Conservation (phyloP, 345 rosid genomes). For the Crucihimalaya himalaica region DNA sequence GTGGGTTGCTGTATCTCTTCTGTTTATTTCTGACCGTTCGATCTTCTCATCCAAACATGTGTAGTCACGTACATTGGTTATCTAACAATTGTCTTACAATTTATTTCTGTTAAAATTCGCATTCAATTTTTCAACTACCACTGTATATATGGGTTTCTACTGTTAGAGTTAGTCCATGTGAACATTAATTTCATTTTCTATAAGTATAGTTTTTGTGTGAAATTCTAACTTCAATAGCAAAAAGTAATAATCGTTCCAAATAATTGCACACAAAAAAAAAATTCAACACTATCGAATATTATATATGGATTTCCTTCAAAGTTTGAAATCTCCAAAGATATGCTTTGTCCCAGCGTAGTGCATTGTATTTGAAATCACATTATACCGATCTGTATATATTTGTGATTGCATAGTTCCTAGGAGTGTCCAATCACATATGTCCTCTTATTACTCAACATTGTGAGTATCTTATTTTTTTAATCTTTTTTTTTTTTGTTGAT, state of each 20-base stretch:
- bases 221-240: not conserved
- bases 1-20: slow-evolving; percentile 30
- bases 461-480: too few relatives aligned
- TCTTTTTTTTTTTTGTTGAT: too few relatives aligned
- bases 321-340: slow-evolving; percentile 27
- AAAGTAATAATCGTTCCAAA: not conserved
- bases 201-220: not conserved
- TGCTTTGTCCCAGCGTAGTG: slow-evolving; percentile 18
- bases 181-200: not conserved
- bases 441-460: not conserved
- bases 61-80: slow-evolving; percentile 13
- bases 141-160: not conserved
- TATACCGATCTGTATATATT: not conserved
- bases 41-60: slow-evolving; percentile 12
- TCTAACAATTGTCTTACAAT: not conserved
- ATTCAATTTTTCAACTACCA: not conserved
- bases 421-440: not conserved
- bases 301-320: not conserved
- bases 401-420: not conserved
- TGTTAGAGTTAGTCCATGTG: not conserved
- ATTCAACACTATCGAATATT: not conserved
- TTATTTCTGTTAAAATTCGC: not conserved
- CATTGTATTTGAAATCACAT: slow-evolving; percentile 10
- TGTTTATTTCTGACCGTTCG: slow-evolving; percentile 19
- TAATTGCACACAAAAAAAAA: slow-evolving; percentile 3